Base-by-base conservation (phyloP, 139 green algal species). In the Picochlorum sp. region DNA sequence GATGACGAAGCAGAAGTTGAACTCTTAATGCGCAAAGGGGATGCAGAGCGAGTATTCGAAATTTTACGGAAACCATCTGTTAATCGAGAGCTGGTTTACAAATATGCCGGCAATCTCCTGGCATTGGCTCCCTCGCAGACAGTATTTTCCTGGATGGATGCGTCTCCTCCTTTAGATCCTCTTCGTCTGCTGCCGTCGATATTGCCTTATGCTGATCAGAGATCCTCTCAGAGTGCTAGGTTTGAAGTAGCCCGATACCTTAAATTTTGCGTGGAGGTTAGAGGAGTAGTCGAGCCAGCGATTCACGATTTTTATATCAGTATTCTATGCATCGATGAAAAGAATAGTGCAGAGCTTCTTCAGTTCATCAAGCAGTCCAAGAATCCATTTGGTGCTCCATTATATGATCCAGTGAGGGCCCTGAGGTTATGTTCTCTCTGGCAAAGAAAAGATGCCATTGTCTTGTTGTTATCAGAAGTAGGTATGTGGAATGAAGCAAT, bases 1-100 rank as follows among this genome's bases (percentile, higher is more conserved):
- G 88, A 96, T 71, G 72, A 90, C 37, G 92, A 97, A 69, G 75
- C 77, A 1, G 77, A 95, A 34, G 60, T 97, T 56, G 83, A 93
- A 63, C 73, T 86, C 62, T 72, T 97, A 58, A 74, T 97, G 66
- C 66, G 79, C 49, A 68, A 71, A 49, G 70, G 77, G 11, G 68
- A 85, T 38, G 82, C 11, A 50, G 45, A 72, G 37, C 34, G 50
- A 16, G 88, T 87, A 2, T 75, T 97, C 44, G 79, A 76, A 14
- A 83, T 97, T 45, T 81, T 97, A 31, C 82, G 91, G 50, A 77
- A 80, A 47, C 91, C 91, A 1, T 63, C 30, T 20, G 77, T 92
- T 3, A 68, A 71, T 26, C 57, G 60, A 4, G 79, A 87, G 61
- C 82, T 96, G 14, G 49, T 81, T 26, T 97, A 97, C 80, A 87